Percentiles rank a stretch among this genome's conserved stretches.
Evolutionary conservation across 177 flowering plant genomes (phyloP).

Genomic region (Vitis hybrid): DNA sequence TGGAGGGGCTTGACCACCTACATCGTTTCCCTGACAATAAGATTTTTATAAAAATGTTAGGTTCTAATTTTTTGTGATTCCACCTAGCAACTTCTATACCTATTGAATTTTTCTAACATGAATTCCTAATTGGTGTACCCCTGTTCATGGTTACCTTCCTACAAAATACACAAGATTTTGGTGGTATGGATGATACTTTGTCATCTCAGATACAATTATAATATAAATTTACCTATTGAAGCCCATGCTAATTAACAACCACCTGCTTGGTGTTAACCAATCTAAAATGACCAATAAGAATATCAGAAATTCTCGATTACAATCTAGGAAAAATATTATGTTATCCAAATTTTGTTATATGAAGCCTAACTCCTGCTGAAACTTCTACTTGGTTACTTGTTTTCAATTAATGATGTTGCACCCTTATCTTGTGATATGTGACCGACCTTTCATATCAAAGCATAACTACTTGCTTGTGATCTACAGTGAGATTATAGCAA

Average conservation of each 20-base stretch:
- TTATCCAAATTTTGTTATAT: not conserved
- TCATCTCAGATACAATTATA: not conserved
- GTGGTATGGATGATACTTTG: not conserved
- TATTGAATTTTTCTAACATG: slow-evolving; percentile 1
- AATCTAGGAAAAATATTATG: not conserved
- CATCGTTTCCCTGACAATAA: slow-evolving; percentile 15
- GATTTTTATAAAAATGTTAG: slow-evolving; percentile 16
- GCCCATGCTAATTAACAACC: not conserved
- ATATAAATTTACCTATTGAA: slow-evolving; percentile 13
- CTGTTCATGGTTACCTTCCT: not conserved
- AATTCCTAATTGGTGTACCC: slow-evolving; percentile 13
- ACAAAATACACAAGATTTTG: too few species aligned
- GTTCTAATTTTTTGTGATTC: slow-evolving; percentile 14
- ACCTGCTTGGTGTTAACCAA: too few species aligned
- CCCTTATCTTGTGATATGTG: not conserved
- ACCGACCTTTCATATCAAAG: not conserved
- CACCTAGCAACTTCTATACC: slow-evolving; percentile 7
- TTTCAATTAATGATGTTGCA: too few species aligned
- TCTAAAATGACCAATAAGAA: slow-evolving; percentile 1
- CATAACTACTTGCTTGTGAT: not conserved
- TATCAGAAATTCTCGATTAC: slow-evolving; percentile 11
- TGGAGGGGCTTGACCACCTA: slow-evolving; percentile 43
- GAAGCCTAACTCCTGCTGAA: not conserved
- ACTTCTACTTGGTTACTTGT: not conserved
- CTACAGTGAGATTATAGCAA: not conserved